These are phyloP conservation scores for Daldinia concentrica DNA, from an alignment of 495 filamentous ascomycete species.

Conservation along the genomic window DNA sequence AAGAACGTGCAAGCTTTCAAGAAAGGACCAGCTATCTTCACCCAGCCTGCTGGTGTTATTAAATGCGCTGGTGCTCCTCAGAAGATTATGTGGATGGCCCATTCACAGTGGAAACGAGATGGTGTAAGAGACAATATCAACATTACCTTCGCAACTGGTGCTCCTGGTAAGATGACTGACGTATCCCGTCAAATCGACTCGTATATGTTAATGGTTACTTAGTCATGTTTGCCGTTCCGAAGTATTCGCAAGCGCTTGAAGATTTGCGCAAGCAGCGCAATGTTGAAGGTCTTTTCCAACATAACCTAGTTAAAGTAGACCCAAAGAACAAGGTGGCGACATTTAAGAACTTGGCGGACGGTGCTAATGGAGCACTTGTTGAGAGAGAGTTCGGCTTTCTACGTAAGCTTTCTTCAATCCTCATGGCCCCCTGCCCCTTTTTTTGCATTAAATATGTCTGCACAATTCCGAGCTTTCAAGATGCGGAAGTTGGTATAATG, in stretches of 20 bases:
- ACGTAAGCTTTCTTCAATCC: constrained; percentile 36
- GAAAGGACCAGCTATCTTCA: constrained; percentile 72
- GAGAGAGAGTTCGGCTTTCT: constrained; percentile 66
- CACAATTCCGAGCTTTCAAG: neutral
- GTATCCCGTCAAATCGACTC: neutral
- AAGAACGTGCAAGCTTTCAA: constrained; percentile 62
- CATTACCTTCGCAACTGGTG: constrained; percentile 71
- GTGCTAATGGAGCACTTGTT: constrained; percentile 49
- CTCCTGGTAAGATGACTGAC: constrained; percentile 49
- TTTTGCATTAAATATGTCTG: neutral
- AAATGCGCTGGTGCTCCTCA: constrained; percentile 78
- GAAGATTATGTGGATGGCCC: constrained; percentile 76
- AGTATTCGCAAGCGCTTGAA: constrained; percentile 70
- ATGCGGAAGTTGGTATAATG: constrained; percentile 27
- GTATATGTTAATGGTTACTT: constrained; percentile 6
- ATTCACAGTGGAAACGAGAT: constrained; percentile 69
- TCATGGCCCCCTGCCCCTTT: neutral
- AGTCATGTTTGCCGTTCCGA: constrained; percentile 74
- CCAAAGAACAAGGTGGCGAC: constrained; percentile 49
- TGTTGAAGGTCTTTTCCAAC: constrained; percentile 72
- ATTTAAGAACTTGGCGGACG: constrained; percentile 44
- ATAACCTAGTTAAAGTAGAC: constrained; percentile 70
- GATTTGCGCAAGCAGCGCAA: constrained; percentile 68
- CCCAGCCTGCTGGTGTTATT: constrained; percentile 70
- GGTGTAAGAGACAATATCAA: constrained; percentile 69